Conservation (phyloP, 1,284 basidiomycete species). For the Phellopilus nigrolimitatus region DNA sequence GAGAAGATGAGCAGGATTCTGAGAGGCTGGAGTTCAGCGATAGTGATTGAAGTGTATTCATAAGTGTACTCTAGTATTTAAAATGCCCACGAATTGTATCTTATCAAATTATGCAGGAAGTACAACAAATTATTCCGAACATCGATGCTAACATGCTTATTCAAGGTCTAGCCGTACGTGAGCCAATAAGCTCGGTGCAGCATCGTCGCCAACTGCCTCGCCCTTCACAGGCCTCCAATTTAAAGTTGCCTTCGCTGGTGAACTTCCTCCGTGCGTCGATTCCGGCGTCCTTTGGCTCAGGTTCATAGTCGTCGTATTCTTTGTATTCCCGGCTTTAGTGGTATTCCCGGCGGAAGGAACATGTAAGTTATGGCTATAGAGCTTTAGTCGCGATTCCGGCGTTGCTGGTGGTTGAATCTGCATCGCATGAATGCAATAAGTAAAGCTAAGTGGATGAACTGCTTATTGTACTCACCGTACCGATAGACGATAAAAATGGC, state of each 20-base stretch:
- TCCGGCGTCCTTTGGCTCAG: slow-evolving; percentile 41
- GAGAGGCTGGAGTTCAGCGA: slow-evolving; percentile 71
- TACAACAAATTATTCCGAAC: neutral
- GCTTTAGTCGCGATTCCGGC: slow-evolving; percentile 6
- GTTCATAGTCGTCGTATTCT: slow-evolving; percentile 12
- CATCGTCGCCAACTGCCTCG: slow-evolving; percentile 4
- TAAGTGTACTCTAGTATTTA: neutral
- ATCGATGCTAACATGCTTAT: slow-evolving; percentile 1
- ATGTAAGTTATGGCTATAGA: slow-evolving; percentile 15
- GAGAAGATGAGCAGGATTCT: slow-evolving; percentile 60
- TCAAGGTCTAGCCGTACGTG: slow-evolving; percentile 7
- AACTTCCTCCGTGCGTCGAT: slow-evolving; percentile 52
- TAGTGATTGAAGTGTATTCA: slow-evolving; percentile 51
- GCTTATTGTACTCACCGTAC: slow-evolving; percentile 39
- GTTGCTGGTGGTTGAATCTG: slow-evolving; percentile 20
- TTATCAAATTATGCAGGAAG: too few relatives aligned
- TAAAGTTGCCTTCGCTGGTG: slow-evolving; percentile 38
- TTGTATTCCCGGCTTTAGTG: slow-evolving; percentile 20
- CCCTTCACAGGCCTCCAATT: slow-evolving; percentile 21
- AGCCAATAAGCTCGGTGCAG: neutral
- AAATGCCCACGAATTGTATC: too few relatives aligned
- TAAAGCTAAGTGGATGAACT: neutral
- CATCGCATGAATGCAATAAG: neutral
- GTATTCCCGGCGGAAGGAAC: slow-evolving; percentile 30
- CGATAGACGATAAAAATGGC: slow-evolving; percentile 48